phyloP scores from a whole-genome alignment of 2,329 filamentous ascomycete genomes.

The Alternaria triticina region DNA sequence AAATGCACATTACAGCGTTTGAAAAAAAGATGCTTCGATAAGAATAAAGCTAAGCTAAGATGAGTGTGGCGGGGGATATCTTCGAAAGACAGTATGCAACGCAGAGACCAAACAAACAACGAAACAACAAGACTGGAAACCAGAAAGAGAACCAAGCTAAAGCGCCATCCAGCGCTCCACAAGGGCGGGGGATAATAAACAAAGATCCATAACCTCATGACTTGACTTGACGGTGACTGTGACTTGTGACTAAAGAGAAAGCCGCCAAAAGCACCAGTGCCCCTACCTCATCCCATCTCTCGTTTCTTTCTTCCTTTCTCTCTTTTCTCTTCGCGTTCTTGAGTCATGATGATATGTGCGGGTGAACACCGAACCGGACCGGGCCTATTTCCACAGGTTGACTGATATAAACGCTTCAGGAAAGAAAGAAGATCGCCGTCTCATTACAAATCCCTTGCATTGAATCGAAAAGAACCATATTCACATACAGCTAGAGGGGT shows the following conservation, averaged over 20 bases:
- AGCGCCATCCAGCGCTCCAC: not conserved
- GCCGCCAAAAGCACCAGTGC: not conserved
- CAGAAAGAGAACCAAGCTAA: not conserved
- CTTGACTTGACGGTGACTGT: not conserved
- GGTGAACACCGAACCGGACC: not conserved
- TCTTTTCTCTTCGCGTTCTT: not conserved
- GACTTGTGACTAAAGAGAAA: not conserved
- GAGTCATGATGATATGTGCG: not conserved
- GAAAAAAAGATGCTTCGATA: not conserved
- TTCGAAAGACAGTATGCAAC: slow-evolving; percentile 12
- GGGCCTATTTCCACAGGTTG: not conserved
- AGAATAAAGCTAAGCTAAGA: slow-evolving; percentile 10
- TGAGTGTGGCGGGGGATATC: slow-evolving; percentile 14
- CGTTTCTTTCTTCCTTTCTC: not conserved
- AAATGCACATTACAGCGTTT: not conserved
- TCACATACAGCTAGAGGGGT: not conserved
- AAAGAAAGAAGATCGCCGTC: not conserved
- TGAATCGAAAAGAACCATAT: not conserved
- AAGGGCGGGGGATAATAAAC: not conserved
- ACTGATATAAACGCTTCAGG: not conserved
- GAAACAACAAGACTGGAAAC: not conserved
- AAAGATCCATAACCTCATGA: slow-evolving; percentile 7
- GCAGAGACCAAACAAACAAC: not conserved
- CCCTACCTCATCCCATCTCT: not conserved
- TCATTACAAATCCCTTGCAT: not conserved